Percentiles rank a stretch among this genome's conserved stretches.
These are phyloP conservation scores for Carex kokanica DNA, from an alignment of 176 grass and related monocot species.

Conservation along the genomic window DNA sequence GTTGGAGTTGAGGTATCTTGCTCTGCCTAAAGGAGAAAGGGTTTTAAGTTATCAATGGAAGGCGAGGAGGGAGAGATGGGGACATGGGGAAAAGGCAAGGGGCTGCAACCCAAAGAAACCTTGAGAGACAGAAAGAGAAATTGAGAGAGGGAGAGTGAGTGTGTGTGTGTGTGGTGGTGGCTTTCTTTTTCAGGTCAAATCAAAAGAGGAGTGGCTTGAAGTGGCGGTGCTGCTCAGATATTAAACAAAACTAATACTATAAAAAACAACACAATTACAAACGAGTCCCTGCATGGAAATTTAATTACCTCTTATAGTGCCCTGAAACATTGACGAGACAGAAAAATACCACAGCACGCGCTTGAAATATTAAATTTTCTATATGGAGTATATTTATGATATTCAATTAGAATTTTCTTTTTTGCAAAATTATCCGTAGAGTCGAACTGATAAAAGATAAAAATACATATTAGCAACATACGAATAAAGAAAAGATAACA, in stretches of 20 bases:
- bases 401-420: too few relatives aligned
- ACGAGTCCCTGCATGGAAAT: too few relatives aligned
- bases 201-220: constrained; percentile 41
- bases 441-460: too few relatives aligned
- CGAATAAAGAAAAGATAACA: too few relatives aligned
- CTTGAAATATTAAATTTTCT: too few relatives aligned
- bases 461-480: background rate
- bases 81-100: constrained; percentile 40
- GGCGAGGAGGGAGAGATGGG: constrained; percentile 5
- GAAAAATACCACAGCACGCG: too few relatives aligned
- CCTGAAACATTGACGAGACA: too few relatives aligned
- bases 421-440: too few relatives aligned
- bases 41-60: constrained; percentile 47
- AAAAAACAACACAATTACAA: background rate
- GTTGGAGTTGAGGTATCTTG: constrained; percentile 16
- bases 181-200: constrained; percentile 82
- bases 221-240: constrained; percentile 37
- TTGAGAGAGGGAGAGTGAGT: constrained; percentile 19
- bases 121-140: constrained; percentile 39
- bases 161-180: constrained; percentile 28
- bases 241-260: background rate
- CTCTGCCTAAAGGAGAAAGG: constrained; percentile 24
- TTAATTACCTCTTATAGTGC: too few relatives aligned
- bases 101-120: constrained; percentile 49
- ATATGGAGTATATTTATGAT: too few relatives aligned